These are phyloP conservation scores for Eimeria necatrix DNA, from an alignment of 169 alveolate genomes.

Conservation along the genomic window DNA sequence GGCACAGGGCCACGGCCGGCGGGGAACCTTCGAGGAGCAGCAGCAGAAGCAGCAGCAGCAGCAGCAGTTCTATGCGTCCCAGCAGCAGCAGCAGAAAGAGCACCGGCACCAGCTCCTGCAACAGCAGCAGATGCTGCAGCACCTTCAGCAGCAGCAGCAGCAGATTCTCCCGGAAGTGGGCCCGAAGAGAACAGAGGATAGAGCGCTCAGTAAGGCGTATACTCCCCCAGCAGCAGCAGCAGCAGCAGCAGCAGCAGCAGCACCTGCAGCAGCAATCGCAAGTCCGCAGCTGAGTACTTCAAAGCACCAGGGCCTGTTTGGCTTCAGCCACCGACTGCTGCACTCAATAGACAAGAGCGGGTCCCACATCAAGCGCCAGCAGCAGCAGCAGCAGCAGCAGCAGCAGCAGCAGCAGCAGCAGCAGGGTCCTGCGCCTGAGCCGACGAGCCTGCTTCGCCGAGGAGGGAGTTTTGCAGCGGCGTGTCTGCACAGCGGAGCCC, in stretches of 20 bases:
- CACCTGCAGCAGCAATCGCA: neutral
- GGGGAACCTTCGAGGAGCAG: neutral
- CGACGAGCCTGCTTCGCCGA: neutral
- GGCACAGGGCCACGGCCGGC: constrained; percentile 2
- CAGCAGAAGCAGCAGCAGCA: neutral
- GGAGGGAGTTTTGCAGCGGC: constrained; percentile 6
- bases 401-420: constrained; percentile 14
- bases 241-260: constrained; percentile 22
- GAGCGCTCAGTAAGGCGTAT: neutral
- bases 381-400: constrained; percentile 39
- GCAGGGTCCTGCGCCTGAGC: constrained; percentile 16
- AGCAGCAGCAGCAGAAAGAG: constrained; percentile 36
- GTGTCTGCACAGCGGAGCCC: neutral
- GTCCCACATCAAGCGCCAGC: neutral
- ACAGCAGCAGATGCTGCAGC: constrained; percentile 19
- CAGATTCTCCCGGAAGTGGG: constrained; percentile 2
- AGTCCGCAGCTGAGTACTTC: neutral
- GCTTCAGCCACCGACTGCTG: constrained; percentile 27
- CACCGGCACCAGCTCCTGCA: neutral
- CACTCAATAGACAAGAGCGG: neutral
- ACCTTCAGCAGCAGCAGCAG: constrained; percentile 56
- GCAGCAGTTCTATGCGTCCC: constrained; percentile 2
- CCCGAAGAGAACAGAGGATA: neutral
- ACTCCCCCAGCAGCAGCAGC: constrained; percentile 32
- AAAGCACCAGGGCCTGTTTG: constrained; percentile 11